These are phyloP conservation scores for Venturia asperata DNA, from an alignment of 2,329 filamentous ascomycete genomes.

Conservation along the genomic window DNA sequence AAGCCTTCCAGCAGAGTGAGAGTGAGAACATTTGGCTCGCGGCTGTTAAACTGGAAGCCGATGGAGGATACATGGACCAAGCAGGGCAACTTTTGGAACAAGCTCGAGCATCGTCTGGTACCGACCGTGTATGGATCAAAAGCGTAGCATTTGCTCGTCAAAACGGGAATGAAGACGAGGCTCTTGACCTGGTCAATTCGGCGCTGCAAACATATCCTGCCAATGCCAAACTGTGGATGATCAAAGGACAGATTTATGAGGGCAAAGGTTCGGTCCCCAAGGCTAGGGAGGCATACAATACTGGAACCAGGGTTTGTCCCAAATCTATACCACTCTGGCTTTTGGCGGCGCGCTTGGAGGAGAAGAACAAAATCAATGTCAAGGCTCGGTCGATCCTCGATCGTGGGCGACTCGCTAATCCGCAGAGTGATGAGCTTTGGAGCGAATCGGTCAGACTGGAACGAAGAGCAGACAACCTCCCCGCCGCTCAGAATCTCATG, in stretches of 20 bases:
- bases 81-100: conserved; percentile 74
- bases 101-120: conserved; percentile 81
- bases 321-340: conserved; percentile 84
- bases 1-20: conserved; percentile 89
- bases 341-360: conserved; percentile 80
- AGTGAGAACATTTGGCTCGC: conserved; percentile 97
- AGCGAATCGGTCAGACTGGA: conserved; percentile 92
- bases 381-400: conserved; percentile 93
- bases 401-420: conserved; percentile 77
- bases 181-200: conserved; percentile 79
- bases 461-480: conserved; percentile 72
- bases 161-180: conserved; percentile 67
- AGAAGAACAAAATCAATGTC: conserved; percentile 72
- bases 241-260: conserved; percentile 97
- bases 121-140: conserved; percentile 96
- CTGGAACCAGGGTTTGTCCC: conserved; percentile 80
- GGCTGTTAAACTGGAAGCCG: conserved; percentile 91
- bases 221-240: conserved; percentile 90
- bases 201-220: conserved; percentile 80
- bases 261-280: conserved; percentile 64
- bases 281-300: conserved; percentile 81
- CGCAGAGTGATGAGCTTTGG: conserved; percentile 79
- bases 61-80: conserved; percentile 74
- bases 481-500: conserved; percentile 87
- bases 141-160: conserved; percentile 89